Evolutionary conservation across 2,329 filamentous ascomycete genomes (phyloP), one percentile per base, ranked within the genome.

Genomic region (Dactylellina cionopaga): DNA sequence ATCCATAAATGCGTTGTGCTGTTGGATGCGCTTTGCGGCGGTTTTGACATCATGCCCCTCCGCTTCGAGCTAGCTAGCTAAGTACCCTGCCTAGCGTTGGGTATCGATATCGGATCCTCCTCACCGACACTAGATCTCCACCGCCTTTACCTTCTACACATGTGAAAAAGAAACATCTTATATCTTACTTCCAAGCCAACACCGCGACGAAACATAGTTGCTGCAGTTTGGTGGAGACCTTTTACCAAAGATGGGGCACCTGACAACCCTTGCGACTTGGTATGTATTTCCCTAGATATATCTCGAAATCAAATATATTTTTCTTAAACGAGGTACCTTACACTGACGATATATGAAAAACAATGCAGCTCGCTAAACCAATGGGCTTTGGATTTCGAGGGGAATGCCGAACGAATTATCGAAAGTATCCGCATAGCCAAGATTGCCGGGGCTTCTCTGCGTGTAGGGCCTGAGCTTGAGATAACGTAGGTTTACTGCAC

Each of bases 351-450:
- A 47, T 31, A 51, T 27, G 29, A 6, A 13, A 9, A 22, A 6
- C 13, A 35, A 39, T 19, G 41, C 13, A 72, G 68, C 46, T 72
- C 68, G 59, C 78, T 83, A 5, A 83, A 83, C 55, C 82, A 83
- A 75, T 83, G 82, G 82, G 80, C 85, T 56, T 82, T 90, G 5
- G 88, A 89, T 77, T 89, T 86, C 75, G 82, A 85, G 74, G 88
- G 88, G 35, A 91, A 91, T 77, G 79, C 83, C 1, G 82, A 84
- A 51, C 83, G 89, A 15, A 90, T 91, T 74, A 83, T 88, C 15
- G 83, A 89, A 78, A 87, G 85, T 62, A 88, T 90, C 75, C 82
- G 80, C 33, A 75, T 80, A 24, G 87, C 89, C 15, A 90, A 90
- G 79, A 81, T 81, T 47, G 82, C 83, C 2, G 86, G 87, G 24